Evolutionary conservation across 257 asterid species (phyloP), one percentile per base, ranked within the genome.

Genomic region (Linderniella brevidens): DNA sequence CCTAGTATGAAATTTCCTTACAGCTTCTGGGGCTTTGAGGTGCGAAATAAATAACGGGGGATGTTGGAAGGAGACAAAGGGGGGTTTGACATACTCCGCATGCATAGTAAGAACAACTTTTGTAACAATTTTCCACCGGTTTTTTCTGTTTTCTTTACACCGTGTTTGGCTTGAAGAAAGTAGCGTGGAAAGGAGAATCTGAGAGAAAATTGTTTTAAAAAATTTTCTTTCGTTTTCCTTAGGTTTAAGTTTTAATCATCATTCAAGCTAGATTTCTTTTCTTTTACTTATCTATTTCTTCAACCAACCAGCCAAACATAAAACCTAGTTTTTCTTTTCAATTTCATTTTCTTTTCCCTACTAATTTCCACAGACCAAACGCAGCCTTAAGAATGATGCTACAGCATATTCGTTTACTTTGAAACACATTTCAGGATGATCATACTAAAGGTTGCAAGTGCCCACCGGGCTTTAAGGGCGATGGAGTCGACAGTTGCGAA

Each of bases 381-480:
- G n/a, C n/a, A n/a, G n/a, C n/a, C n/a, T n/a, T n/a, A n/a, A n/a
- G n/a, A 12, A 5, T 8, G n/a, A 8, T 35, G 13, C 8, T 47
- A 13, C 19, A 18, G 10, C 13, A 8, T 11, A 8, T 14, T 47
- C 19, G 52, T 18, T 4, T 13, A 13, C 45, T 19, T 35, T 18
- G 25, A 40, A 11, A 13, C 47, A 16, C 42, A 50, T 62, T 65
- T 58, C 66, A 82, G 96, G 94, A 82, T 49, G 82, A 76, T 49
- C 74, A 63, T 13, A 72, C 86, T 8, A 81, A 75, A 46, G 96
- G 99, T 37, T 90, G 99, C 70, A 63, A 72, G 35, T 90, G 99
- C 49, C 99, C 96, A 9, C 75, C 80, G 45, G 99, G 99, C 41
- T 90, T 90, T 78, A 75, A 19, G 73, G 99, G 96, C 47, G 94